phyloP scores from a whole-genome alignment of 148 eudicot genomes.

The Mesembryanthemum crystallinum region DNA sequence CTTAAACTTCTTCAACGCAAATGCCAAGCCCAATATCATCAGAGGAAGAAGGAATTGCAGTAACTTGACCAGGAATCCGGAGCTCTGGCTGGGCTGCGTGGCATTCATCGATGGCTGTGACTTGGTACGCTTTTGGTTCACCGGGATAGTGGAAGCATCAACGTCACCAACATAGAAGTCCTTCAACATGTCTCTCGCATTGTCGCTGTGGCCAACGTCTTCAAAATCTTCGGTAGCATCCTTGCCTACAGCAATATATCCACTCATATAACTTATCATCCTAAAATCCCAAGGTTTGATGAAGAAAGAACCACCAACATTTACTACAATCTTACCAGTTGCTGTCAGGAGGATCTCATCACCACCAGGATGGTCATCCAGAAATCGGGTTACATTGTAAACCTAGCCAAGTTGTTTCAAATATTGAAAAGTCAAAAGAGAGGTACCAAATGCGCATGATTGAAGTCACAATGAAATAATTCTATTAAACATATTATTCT shows the following conservation, averaged over 20 bases:
- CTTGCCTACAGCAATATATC: conserved; percentile 27
- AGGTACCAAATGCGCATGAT: neutral
- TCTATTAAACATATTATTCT: too few species aligned
- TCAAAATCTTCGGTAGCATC: conserved; percentile 55
- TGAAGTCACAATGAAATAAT: too few species aligned
- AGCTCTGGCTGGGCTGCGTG: conserved; percentile 19
- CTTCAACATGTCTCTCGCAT: conserved; percentile 38
- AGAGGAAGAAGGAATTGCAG: conserved; percentile 38
- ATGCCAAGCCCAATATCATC: conserved; percentile 30
- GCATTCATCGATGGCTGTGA: conserved; percentile 7
- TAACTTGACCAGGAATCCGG: conserved; percentile 27
- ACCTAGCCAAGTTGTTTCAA: conserved; percentile 28
- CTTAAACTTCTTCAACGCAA: conserved; percentile 28
- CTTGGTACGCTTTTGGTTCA: conserved; percentile 10
- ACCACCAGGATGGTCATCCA: conserved; percentile 63
- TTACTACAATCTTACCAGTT: conserved; percentile 38
- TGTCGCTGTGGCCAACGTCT: conserved; percentile 48
- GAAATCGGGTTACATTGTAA: conserved; percentile 45
- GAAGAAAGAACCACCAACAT: neutral
- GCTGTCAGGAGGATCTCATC: conserved; percentile 45
- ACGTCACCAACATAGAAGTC: conserved; percentile 35
- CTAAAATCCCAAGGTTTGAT: too few species aligned
- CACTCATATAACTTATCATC: neutral
- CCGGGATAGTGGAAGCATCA: conserved; percentile 31
- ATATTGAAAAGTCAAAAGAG: conserved; percentile 6